Base-by-base conservation (phyloP, 1,139 yeast species). In the Saccharomycopsis hybrid region DNA sequence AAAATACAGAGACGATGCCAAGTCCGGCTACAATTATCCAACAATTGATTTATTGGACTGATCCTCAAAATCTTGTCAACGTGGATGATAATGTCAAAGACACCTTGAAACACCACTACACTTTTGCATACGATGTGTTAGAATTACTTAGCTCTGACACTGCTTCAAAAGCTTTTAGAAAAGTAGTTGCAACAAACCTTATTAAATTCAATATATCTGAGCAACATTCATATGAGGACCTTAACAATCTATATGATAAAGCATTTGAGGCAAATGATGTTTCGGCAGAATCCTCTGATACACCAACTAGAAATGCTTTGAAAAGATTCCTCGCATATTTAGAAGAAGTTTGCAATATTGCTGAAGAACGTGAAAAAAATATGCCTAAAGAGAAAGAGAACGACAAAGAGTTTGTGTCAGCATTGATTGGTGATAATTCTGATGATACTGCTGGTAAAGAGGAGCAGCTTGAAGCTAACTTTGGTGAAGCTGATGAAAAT, bases 1-100 rank as follows among this genome's bases (percentile, higher is more conserved):
- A 68, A 13, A 62, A 5, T 52, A 58, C 56, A 5, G 59, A 57
- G 32, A 60, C 60, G 24, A 68, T 69, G 51, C 56, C 53, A 28
- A 65, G 76, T 1, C 84, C 92, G 0, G 70, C 74, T 18, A 72
- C 73, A n/a, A 77, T 88, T 1, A 67, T 86, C 30, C 90, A 85
- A 57, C 96, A 87, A 60, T 66, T 90, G 44, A 70, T 85, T 30
- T 80, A 82, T 59, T 87, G 96, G 96, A 85, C 96, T 38, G 94
- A 89, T 63, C 95, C 96, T 0, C 67, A 68, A 43, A 80, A 82
- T 57, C 69, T 85, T 8, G 90, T 82, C 2, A 77, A 78, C 51
- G 65, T 70, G 46, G 62, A 70, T 1, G 71, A 71, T 8, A 76
- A 67, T 2, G 72, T 68, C 2, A 62, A 70, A 18, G 61, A 62